Evolutionary conservation across 2,329 filamentous ascomycete species (phyloP).

Genomic region (Claviceps monticola): DNA sequence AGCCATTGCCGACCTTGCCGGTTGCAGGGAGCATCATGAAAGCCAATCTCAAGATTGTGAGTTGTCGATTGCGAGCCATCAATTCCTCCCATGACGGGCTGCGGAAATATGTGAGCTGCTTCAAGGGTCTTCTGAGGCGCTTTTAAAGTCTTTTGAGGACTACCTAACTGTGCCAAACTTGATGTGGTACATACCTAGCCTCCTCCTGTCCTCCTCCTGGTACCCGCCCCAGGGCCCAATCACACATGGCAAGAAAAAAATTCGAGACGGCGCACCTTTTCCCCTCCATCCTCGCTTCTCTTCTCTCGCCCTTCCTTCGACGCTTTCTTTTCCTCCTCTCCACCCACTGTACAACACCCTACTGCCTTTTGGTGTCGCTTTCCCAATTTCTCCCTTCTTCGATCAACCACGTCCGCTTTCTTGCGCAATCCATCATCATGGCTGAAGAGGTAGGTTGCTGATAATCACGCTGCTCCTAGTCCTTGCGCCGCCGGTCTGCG

Average conservation of each 20-base stretch:
- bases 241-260: conserved; percentile 25
- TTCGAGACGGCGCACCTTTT: conserved; percentile 15
- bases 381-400: conserved; percentile 14
- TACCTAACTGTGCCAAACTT: too few relatives aligned
- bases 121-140: too few relatives aligned
- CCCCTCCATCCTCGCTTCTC: conserved; percentile 14
- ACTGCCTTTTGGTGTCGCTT: conserved; percentile 10
- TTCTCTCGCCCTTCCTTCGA: conserved; percentile 14
- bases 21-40: too few relatives aligned
- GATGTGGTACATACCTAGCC: background rate
- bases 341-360: conserved; percentile 11
- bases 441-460: conserved; percentile 39
- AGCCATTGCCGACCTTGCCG: background rate
- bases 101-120: too few relatives aligned
- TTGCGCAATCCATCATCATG: conserved; percentile 39
- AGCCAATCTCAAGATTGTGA: too few relatives aligned
- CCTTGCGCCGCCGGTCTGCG: conserved; percentile 14
- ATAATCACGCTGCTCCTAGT: conserved; percentile 5
- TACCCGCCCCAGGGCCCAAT: conserved; percentile 19
- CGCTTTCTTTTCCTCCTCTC: conserved; percentile 7
- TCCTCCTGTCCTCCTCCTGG: conserved; percentile 3
- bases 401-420: conserved; percentile 16
- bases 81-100: too few relatives aligned
- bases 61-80: too few relatives aligned
- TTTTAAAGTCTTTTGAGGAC: too few relatives aligned